Conservation (phyloP, 331 rosid genomes). For the Stylosanthes scabra region DNA sequence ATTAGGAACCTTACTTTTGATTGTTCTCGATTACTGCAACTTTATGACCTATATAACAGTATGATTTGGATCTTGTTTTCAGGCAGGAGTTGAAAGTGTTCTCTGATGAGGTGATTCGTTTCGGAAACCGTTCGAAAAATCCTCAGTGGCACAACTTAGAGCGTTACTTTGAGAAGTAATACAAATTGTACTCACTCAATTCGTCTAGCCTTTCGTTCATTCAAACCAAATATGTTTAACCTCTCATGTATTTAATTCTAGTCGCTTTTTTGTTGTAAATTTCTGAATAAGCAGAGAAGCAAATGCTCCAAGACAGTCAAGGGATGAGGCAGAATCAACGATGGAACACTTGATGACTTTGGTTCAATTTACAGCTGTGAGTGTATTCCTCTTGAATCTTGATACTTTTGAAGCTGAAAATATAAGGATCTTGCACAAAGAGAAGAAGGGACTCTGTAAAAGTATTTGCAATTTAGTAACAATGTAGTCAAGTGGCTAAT, state of each 20-base stretch:
- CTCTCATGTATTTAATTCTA: conserved; percentile 31
- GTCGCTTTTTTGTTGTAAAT: conserved; percentile 22
- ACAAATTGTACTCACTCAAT: conserved; percentile 43
- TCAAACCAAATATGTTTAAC: conserved; percentile 12
- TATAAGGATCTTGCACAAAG: neutral
- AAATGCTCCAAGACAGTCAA: conserved; percentile 56
- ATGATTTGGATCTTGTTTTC: conserved; percentile 42
- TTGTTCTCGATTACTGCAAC: neutral
- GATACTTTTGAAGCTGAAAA: conserved; percentile 22
- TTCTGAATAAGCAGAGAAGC: conserved; percentile 60
- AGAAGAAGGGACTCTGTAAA: conserved; percentile 14
- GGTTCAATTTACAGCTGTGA: conserved; percentile 81
- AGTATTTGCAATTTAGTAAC: conserved; percentile 15
- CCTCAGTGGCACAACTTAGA: conserved; percentile 94
- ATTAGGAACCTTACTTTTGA: conserved; percentile 25
- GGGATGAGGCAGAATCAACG: conserved; percentile 61
- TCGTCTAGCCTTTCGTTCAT: conserved; percentile 34
- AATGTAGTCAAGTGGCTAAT: conserved; percentile 17
- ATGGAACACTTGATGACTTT: conserved; percentile 68
- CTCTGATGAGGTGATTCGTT: conserved; percentile 83
- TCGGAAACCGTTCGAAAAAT: conserved; percentile 87
- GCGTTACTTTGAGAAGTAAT: conserved; percentile 89
- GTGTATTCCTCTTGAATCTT: conserved; percentile 41
- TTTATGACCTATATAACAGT: conserved; percentile 23
- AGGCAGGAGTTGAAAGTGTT: conserved; percentile 79